Evolutionary conservation across 345 rosid species (phyloP).

Genomic region (Boechera divaricarpa): DNA sequence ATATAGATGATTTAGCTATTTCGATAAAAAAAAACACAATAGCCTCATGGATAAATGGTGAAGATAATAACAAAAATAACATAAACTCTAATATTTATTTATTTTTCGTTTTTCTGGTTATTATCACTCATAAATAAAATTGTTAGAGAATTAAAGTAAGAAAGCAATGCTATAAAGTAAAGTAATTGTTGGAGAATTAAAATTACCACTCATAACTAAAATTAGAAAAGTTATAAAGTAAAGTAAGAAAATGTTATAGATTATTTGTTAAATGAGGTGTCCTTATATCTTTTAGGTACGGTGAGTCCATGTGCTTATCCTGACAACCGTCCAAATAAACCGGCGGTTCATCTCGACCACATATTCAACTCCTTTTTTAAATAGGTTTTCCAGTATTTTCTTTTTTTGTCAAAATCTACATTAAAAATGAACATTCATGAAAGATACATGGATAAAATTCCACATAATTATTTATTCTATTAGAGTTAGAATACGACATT

Average conservation of each 20-base stretch:
- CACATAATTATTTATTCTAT: neutral
- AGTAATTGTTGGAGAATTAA: neutral
- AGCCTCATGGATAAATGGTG: neutral
- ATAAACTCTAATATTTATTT: too few relatives aligned
- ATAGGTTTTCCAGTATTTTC: neutral
- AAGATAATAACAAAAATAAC: neutral
- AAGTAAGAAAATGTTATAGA: neutral
- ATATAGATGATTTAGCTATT: too few relatives aligned
- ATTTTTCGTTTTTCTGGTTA: too few relatives aligned
- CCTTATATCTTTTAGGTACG: conserved; percentile 21
- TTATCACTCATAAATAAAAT: neutral
- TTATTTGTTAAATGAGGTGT: conserved; percentile 20
- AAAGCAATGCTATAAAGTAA: neutral
- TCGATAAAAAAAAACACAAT: too few relatives aligned
- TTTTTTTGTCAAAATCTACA: neutral
- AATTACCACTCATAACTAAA: neutral
- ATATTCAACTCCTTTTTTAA: conserved; percentile 19
- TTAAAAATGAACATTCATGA: neutral
- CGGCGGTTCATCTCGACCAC: conserved; percentile 44
- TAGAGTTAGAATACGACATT: neutral
- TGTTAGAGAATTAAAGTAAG: neutral
- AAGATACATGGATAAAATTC: conserved; percentile 21
- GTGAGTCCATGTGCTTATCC: conserved; percentile 45
- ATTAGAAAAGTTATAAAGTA: neutral
- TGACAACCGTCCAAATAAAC: conserved; percentile 43